Evolutionary conservation across 805 yeast species (phyloP).

Genomic region (Cyberlindnera samutprakarnensis): DNA sequence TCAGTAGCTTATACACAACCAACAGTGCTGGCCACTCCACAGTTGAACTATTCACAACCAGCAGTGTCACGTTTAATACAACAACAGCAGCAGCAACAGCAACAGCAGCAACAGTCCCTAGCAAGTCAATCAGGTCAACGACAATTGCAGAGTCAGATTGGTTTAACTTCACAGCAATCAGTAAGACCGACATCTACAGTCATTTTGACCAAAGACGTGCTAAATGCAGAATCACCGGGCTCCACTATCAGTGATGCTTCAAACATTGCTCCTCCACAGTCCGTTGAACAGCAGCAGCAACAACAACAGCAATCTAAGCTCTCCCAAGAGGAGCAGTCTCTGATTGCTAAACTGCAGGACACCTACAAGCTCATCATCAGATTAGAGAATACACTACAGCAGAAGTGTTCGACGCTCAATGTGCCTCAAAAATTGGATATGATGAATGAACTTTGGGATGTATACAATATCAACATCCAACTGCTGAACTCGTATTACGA

Average conservation of each 20-base stretch:
- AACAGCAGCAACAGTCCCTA: neutral
- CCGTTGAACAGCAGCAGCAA: slow-evolving; percentile 1
- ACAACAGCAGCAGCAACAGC: neutral
- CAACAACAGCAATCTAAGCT: slow-evolving; percentile 12
- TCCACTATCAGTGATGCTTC: slow-evolving; percentile 13
- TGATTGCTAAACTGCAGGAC: slow-evolving; percentile 66
- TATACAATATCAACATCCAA: slow-evolving; percentile 59
- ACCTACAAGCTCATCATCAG: slow-evolving; percentile 64
- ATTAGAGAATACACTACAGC: slow-evolving; percentile 62
- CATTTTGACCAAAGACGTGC: slow-evolving; percentile 8
- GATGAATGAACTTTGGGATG: slow-evolving; percentile 66
- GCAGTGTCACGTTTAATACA: slow-evolving; percentile 3
- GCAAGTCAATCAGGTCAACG: neutral
- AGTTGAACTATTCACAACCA: slow-evolving; percentile 1
- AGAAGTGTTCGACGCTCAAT: slow-evolving; percentile 55
- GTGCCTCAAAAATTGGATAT: slow-evolving; percentile 41
- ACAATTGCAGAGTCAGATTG: slow-evolving; percentile 1
- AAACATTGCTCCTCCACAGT: slow-evolving; percentile 3
- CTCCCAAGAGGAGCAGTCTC: slow-evolving; percentile 53
- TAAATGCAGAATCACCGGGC: slow-evolving; percentile 16
- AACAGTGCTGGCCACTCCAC: slow-evolving; percentile 4
- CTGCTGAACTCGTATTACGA: slow-evolving; percentile 66
- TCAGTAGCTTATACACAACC: slow-evolving; percentile 14
- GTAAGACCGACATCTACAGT: slow-evolving; percentile 1
- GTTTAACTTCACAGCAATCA: slow-evolving; percentile 7